Base-by-base conservation (phyloP, 2,329 filamentous ascomycete species). In the Neodidymelliopsis sp. region DNA sequence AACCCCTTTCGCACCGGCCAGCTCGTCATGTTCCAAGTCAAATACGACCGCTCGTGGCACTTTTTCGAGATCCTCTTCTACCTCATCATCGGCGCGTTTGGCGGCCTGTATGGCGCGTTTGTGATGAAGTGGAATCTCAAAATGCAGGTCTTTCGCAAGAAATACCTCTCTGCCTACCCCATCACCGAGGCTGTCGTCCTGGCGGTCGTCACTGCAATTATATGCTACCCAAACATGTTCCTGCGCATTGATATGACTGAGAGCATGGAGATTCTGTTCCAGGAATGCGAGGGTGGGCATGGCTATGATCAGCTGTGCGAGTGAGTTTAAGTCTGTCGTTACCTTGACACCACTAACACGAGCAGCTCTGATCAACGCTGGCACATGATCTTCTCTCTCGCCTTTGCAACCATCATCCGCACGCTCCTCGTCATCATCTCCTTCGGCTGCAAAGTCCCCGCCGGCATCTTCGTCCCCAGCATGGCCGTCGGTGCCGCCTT, bases 161-260 rank as follows among this genome's bases (percentile, higher is more conserved):
- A 91, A 66, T 96, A 96, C 67, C 81, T 99, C 4, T 80, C 84
- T 2, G 83, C 89, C 54, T 94, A 95, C 72, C 88, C 92, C 6
- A 84, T 97, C 23, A 80, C 92, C 3, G 94, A 99, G 72, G 89
- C 91, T 0, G 92, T 91, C 1, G 74, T 96, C 12, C 77, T 99
- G 29, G 92, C 94, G 1, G 84, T 86, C 0, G 82, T 85, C 6
- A 99, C 94, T 4, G 94, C 92, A 8, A 80, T 97, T 18, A 81
- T 99, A n/a, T 97, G 93, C 73, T 99, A 96, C 66, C 94, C 93
- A 1, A 99, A 99, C 63, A 91, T 89, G 71, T 97, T 99, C 59
- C 71, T 99, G 47, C 83, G 90, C 45, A 97, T 97, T 63, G 95
- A 99, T 74, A 97, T 99, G 94, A 97, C 94, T 0, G 93, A 97